Conservation (phyloP, 2,329 filamentous ascomycete genomes). For the Fusarium nurragi region DNA sequence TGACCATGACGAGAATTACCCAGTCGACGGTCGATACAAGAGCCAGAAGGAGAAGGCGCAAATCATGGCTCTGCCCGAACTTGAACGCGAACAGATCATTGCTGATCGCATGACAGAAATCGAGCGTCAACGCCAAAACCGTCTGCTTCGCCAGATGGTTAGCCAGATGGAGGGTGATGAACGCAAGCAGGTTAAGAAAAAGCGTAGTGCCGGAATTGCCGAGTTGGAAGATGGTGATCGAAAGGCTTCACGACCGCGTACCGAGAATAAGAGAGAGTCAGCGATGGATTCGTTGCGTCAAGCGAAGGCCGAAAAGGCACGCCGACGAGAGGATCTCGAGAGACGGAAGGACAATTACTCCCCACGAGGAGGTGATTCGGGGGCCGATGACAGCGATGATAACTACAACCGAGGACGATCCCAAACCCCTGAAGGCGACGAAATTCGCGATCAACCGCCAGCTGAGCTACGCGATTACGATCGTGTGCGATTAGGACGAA, state of each 20-base stretch:
- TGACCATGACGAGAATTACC: constrained; percentile 75
- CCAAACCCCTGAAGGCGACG: constrained; percentile 68
- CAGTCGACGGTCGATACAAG: constrained; percentile 86
- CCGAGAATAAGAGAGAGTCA: constrained; percentile 57
- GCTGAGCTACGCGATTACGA: constrained; percentile 85
- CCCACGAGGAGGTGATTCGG: constrained; percentile 47
- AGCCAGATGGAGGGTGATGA: constrained; percentile 71
- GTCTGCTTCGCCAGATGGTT: constrained; percentile 81
- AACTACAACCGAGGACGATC: constrained; percentile 74
- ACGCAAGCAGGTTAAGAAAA: constrained; percentile 65
- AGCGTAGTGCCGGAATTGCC: constrained; percentile 80
- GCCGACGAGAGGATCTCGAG: constrained; percentile 62
- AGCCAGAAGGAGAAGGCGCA: constrained; percentile 77
- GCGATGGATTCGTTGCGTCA: constrained; percentile 77
- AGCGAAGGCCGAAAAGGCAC: constrained; percentile 69
- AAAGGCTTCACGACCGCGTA: constrained; percentile 78
- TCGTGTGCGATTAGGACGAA: constrained; percentile 82
- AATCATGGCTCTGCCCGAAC: constrained; percentile 87
- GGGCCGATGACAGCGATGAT: constrained; percentile 77
- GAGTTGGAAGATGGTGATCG: constrained; percentile 80
- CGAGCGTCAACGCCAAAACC: constrained; percentile 82
- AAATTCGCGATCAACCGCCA: constrained; percentile 74
- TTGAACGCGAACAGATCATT: constrained; percentile 89
- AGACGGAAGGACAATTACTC: constrained; percentile 65
- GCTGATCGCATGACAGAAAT: constrained; percentile 87